Evolutionary conservation across 208 protist genomes (phyloP).

Genomic region (Wallacemonas sp.): DNA sequence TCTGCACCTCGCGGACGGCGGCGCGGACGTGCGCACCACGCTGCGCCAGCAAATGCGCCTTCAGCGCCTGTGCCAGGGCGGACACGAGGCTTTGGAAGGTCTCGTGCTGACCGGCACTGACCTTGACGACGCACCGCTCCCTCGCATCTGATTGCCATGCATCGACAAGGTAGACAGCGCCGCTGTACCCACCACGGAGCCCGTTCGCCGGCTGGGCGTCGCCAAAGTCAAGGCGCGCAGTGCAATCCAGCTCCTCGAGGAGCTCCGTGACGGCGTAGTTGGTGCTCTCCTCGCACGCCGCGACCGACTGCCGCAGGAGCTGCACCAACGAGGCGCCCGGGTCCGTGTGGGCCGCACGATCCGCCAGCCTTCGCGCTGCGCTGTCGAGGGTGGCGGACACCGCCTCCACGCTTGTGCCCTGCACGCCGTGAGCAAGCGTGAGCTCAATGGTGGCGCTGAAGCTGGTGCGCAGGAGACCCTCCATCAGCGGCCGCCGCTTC

Average conservation of each 20-base stretch:
- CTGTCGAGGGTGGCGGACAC: background rate
- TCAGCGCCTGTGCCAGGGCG: background rate
- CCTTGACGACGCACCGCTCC: background rate
- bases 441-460: slow-evolving; percentile 3
- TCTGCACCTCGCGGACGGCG: background rate
- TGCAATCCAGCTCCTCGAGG: slow-evolving; percentile 11
- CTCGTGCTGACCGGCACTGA: background rate
- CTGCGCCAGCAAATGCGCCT: background rate
- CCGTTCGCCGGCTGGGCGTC: background rate
- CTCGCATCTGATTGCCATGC: background rate
- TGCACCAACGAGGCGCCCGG: background rate
- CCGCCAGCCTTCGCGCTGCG: background rate
- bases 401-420: background rate
- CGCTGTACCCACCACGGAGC: background rate
- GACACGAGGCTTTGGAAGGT: background rate
- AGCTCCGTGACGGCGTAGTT: slow-evolving; percentile 1
- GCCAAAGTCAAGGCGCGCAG: slow-evolving; percentile 7
- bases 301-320: background rate
- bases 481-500: slow-evolving; percentile 4
- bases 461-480: background rate
- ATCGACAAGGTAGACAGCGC: slow-evolving; percentile 7
- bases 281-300: background rate
- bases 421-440: slow-evolving; percentile 1
- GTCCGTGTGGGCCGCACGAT: background rate
- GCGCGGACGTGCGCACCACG: background rate